Base-by-base conservation (phyloP, 495 filamentous ascomycete species). In the Chlorociboria aeruginascens region DNA sequence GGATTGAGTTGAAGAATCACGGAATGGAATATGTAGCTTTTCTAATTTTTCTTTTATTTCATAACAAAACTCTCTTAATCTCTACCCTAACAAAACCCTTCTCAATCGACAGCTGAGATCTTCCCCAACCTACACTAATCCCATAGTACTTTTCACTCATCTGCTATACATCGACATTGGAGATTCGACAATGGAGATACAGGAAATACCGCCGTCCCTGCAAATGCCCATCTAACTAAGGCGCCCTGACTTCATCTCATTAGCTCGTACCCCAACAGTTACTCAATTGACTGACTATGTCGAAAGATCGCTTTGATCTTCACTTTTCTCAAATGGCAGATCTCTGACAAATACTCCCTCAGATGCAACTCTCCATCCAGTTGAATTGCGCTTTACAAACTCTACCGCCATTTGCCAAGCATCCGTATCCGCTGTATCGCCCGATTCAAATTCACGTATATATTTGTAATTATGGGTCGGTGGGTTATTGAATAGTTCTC, bases 401-500 rank as follows among this genome's bases (percentile, higher is more conserved):
- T 65, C 52, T 1, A 69, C 65, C 9, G 63, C 64, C 61, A 65
- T 59, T 1, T 64, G 48, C 68, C 69, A 72, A n/a, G 63, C 65
- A n/a, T 68, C 65, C 25, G 43, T 49, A 47, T 69, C 64, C 0
- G 60, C 61, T 0, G 61, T 52, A 48, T 72, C 71, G 49, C 68
- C 69, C 33, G 61, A 66, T 52, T 69, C 66, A 43, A 74, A 69
- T 16, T 57, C 53, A 12, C 60, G 54, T 31, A 74, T 57, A 17
- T 56, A 46, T 7, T 52, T 37, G 65, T 63, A 71, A 48, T 69
- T 69, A 16, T 36, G 35, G 1, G 36, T 31, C 11, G 56, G 45
- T 8, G 46, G 49, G 8, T 40, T 30, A 14, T 51, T 48, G 32
- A 67, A 57, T 17, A 73, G 55, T 39, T 66, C 55, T 28, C 59